Base-by-base conservation (phyloP, 2,329 filamentous ascomycete genomes). In the Colletotrichum abscissum region DNA sequence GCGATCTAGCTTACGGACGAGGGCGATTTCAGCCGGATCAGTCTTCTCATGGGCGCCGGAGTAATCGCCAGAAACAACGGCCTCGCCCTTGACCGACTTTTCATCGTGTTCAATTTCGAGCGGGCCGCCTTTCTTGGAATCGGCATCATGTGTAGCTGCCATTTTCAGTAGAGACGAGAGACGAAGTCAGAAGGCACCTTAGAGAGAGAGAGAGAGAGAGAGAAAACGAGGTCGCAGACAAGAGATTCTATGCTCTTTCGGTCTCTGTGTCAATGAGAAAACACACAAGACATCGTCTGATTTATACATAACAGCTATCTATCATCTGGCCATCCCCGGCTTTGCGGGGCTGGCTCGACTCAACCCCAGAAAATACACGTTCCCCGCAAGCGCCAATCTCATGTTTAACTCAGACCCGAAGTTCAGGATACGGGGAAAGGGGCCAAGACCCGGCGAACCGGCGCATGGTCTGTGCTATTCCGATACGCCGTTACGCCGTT, bases 31-130 rank as follows among this genome's bases (percentile, higher is more conserved):
- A 3, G 65, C 74, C 28, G 76, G 77, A 30, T 77, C 73, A 1
- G 72, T 75, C 46, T 78, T 78, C 16, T 22, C 46, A 16, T 83
- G 81, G 9, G 74, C 76, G 14, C 77, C 77, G 9, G 67, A 73
- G 67, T 70, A 69, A 14, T 73, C 67, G 3, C 71, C 67, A 11
- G 60, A 54, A n/a, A 62, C 33, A 16, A 46, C 33, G 30, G 54
- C 46, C 30, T 70, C 60, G 5, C 26, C 68, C 28, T 68, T 58
- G 35, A 56, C 58, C 62, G 57, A 73, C 26, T 73, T 69, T 56
- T 70, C 71, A 30, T 65, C 65, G 52, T 58, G 58, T 9, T 67
- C 64, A n/a, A 72, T 26, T n/a, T 72, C 69, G n/a, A 69, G 54
- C 5, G 60, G 54, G 1, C 52, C 60, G 30, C 67, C 62, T 16